Evolutionary conservation across 2,329 filamentous ascomycete genomes (phyloP), one percentile per base, ranked within the genome.

Genomic region (Beauveria rudraprayagi): DNA sequence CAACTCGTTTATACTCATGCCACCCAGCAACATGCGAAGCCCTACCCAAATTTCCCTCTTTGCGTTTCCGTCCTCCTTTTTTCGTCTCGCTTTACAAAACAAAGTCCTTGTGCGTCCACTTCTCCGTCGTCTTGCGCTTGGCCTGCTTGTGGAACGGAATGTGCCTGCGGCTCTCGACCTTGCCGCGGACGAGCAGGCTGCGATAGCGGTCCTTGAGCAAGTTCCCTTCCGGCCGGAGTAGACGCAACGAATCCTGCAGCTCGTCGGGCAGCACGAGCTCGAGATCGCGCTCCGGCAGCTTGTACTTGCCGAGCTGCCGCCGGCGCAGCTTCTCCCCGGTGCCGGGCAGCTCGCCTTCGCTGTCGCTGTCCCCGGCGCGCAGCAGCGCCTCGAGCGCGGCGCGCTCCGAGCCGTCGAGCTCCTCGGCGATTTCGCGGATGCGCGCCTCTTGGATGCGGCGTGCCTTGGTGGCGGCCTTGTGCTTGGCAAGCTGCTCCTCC

Each of bases 71-170:
- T n/a, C 37, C n/a, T 28, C 26, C 4, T 14, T 24, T 37, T 17
- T 22, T 30, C 34, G 5, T 19, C 28, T 41, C 16, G 14, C 10
- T 55, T 60, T 65, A 68, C 64, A 76, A 65, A 54, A 68, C 67
- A 65, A 96, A 99, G 73, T 99, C 94, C 81, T 99, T 99, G 79
- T 96, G 90, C 50, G 88, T 86, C 94, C 94, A 99, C 77, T 97
- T 99, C 83, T 97, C 94, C 7, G 91, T 96, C 56, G 86, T 76
- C 73, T 90, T 91, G 67, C 80, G 86, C 81, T 87, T 92, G 65
- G 85, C 84, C 79, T 94, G 90, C 82, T 90, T 96, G 69, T 83
- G 83, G 77, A 94, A 93, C 7, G 87, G 83, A 62, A 93, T 84
- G 57, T 87, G 87, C 71, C 88, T 88, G 67, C 94, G 83, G 55